These are phyloP conservation scores for Crithidia sp. DNA, from an alignment of 208 protist species.

Conservation along the genomic window DNA sequence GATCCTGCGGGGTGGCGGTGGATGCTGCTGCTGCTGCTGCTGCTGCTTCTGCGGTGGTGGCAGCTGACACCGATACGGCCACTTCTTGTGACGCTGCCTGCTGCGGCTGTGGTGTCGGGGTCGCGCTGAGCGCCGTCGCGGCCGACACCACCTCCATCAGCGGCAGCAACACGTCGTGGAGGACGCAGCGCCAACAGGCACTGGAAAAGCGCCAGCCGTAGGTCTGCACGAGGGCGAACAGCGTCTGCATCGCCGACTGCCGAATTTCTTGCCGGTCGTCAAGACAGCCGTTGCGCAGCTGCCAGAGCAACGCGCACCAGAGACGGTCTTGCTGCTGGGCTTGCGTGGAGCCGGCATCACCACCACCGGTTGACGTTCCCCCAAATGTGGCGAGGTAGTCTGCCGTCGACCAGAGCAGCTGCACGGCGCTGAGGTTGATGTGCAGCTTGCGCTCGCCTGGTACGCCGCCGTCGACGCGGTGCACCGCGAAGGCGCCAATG, in stretches of 20 bases:
- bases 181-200: constrained; percentile 57
- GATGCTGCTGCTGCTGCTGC: neutral
- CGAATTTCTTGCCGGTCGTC: constrained; percentile 77
- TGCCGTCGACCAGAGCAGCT: constrained; percentile 85
- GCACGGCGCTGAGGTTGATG: constrained; percentile 86
- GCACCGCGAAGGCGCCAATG: constrained; percentile 60
- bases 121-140: constrained; percentile 38
- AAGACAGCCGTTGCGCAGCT: constrained; percentile 56
- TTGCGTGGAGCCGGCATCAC: neutral
- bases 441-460: constrained; percentile 53
- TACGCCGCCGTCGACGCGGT: constrained; percentile 33
- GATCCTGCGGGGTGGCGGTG: neutral
- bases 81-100: neutral
- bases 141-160: constrained; percentile 54
- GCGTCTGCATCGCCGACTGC: constrained; percentile 80
- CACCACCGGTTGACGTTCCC: neutral
- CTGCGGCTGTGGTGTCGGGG: constrained; percentile 8
- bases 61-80: neutral
- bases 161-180: constrained; percentile 53
- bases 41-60: neutral
- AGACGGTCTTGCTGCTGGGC: constrained; percentile 27
- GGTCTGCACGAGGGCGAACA: constrained; percentile 81
- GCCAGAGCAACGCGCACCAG: constrained; percentile 50
- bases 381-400: constrained; percentile 67
- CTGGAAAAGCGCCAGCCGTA: constrained; percentile 70